Evolutionary conservation across 1,284 basidiomycete species (phyloP), one percentile per base, ranked within the genome.

Genomic region (Trichosporon sp.): DNA sequence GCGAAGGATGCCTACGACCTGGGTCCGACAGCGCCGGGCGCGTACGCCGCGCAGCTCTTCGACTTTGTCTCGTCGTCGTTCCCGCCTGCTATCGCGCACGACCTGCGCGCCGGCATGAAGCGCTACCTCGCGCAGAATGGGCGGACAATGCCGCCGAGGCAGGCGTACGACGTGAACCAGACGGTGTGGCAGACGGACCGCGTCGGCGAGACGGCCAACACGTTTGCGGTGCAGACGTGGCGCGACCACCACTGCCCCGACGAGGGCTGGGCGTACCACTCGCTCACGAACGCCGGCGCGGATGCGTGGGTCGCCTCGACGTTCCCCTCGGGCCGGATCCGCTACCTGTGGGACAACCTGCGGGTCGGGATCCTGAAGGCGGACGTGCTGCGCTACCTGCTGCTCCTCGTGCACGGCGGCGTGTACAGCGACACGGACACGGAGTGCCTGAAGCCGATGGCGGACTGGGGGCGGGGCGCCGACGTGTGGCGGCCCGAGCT

Each of bases 401-500:
- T 83, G 2, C 67, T 84, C 1, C 68, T 80, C 15, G 65, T 84
- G 8, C 69, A 77, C 47, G 83, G 83, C 35, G 83, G 83, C 1
- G 81, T 84, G 65, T 84, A 84, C 73, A 71, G 76, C 12, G 83
- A 84, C 67, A 81, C 79, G 25, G 83, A 84, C 70, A 84, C 83
- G 12, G 65, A 38, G 27, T 70, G 81, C 7, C 77, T 83, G 44
- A 76, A 78, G 65, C 65, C 77, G 1, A 78, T 82, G 8, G 69
- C 72, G 0, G 51, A 62, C 21, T 84, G 83, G 83, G 80, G 80
- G 3, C 51, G 64, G 2, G 70, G 73, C 18, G 74, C 78, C 0
- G 67, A 65, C 7, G 62, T 80, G 4, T 82, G 74, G 72, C 69
- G 69, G 2, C 64, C 62, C 0, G 65, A 76, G 11, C 65, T 70